Evolutionary conservation across 1,284 basidiomycete species (phyloP).

Genomic region (Amylostereum chailletii): DNA sequence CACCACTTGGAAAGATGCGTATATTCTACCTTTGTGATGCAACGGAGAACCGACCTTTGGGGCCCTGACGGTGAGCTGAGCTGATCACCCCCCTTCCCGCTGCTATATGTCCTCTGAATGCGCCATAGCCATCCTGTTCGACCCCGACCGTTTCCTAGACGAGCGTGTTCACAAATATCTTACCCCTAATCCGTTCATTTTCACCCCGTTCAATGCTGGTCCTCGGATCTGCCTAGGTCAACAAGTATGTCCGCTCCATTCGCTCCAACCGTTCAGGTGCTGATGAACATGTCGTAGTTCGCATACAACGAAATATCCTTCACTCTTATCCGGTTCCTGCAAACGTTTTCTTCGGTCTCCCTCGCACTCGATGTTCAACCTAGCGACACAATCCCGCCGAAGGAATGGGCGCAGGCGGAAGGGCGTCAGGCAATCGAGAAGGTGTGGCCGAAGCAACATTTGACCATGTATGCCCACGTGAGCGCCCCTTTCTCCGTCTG

Average conservation of each 20-base stretch:
- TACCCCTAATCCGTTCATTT: constrained; percentile 48
- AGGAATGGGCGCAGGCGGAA: constrained; percentile 21
- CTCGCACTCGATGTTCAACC: constrained; percentile 34
- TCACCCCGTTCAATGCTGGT: constrained; percentile 53
- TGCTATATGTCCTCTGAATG: background rate
- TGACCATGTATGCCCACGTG: constrained; percentile 34
- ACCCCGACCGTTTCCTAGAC: constrained; percentile 54
- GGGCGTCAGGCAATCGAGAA: constrained; percentile 30
- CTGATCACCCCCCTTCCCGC: background rate
- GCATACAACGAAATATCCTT: constrained; percentile 36
- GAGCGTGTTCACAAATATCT: constrained; percentile 40
- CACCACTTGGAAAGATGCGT: constrained; percentile 4
- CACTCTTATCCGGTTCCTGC: constrained; percentile 32
- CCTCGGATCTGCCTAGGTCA: constrained; percentile 54
- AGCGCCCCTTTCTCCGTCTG: background rate
- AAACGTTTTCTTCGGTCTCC: constrained; percentile 36
- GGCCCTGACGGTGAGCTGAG: constrained; percentile 15
- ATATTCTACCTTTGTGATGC: constrained; percentile 14
- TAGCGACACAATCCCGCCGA: constrained; percentile 23
- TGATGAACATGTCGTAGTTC: constrained; percentile 18
- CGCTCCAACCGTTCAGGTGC: constrained; percentile 12
- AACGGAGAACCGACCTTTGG: constrained; percentile 19
- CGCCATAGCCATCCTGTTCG: constrained; percentile 37
- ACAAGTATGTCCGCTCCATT: constrained; percentile 26
- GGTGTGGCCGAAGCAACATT: constrained; percentile 24